Percentiles rank a stretch among this genome's conserved stretches.
Evolutionary conservation across 306 rosid species (phyloP).

Genomic region (Trichosanthes truncata): DNA sequence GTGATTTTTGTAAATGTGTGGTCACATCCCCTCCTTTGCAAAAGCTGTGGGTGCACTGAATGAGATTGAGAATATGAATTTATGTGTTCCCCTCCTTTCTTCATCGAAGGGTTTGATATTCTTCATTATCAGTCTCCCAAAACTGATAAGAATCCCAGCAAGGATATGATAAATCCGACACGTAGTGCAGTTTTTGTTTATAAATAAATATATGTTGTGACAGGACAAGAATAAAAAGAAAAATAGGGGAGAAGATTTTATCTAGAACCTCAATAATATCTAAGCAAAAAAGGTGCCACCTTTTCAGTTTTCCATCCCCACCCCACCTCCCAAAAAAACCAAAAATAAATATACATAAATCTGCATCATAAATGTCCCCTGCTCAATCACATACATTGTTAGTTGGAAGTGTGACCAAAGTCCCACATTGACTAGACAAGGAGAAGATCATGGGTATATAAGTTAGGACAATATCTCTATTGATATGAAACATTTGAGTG

Average conservation of each 20-base stretch:
- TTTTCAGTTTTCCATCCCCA: background rate
- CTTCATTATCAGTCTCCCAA: constrained; percentile 17
- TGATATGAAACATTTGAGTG: too few relatives aligned
- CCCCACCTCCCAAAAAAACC: background rate
- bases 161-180: constrained; percentile 22
- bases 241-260: background rate
- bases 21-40: constrained; percentile 29
- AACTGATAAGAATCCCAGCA: constrained; percentile 44
- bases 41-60: constrained; percentile 25
- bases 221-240: background rate
- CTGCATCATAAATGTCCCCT: background rate
- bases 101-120: constrained; percentile 29
- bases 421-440: too few relatives aligned
- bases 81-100: constrained; percentile 13
- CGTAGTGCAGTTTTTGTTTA: background rate
- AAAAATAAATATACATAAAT: background rate
- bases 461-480: too few relatives aligned
- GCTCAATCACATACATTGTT: background rate
- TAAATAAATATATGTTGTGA: constrained; percentile 2
- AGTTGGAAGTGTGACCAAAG: too few relatives aligned
- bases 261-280: background rate
- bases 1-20: constrained; percentile 23
- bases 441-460: too few relatives aligned
- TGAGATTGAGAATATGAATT: constrained; percentile 25
- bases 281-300: background rate